phyloP scores from a whole-genome alignment of 2,329 filamentous ascomycete genomes.

The Fusarium sp. region DNA sequence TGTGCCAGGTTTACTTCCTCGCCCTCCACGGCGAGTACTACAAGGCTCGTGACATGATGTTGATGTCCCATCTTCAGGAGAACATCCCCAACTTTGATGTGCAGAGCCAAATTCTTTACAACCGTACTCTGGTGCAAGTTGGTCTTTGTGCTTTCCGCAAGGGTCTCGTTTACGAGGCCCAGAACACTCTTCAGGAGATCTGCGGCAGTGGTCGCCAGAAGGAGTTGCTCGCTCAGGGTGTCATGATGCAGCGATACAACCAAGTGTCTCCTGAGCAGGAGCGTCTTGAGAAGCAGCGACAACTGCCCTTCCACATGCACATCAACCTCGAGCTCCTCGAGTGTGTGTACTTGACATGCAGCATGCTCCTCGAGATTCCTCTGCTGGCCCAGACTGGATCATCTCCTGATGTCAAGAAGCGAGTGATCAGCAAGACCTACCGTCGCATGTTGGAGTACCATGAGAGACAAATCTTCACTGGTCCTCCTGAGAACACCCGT shows the following conservation, averaged over 20 bases:
- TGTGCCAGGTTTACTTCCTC: constrained; percentile 98
- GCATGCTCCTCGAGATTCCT: constrained; percentile 98
- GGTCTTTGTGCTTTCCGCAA: constrained; percentile 98
- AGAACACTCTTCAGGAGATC: constrained; percentile 97
- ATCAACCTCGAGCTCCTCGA: constrained; percentile 99
- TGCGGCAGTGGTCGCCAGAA: constrained; percentile 98
- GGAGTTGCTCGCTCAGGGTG: constrained; percentile 95
- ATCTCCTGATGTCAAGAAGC: constrained; percentile 95
- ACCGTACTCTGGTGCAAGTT: constrained; percentile 96
- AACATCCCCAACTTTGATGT: constrained; percentile 97
- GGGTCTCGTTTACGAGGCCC: constrained; percentile 95
- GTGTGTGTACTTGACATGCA: constrained; percentile 98
- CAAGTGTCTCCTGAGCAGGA: constrained; percentile 98
- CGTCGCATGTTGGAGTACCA: constrained; percentile 99
- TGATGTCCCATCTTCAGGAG: constrained; percentile 99
- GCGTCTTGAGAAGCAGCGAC: constrained; percentile 94
- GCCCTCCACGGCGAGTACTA: constrained; percentile 98
- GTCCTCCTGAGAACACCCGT: constrained; percentile 96
- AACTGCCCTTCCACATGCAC: constrained; percentile 99
- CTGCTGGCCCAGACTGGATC: constrained; percentile 96
- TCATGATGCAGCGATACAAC: constrained; percentile 97
- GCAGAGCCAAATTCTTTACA: constrained; percentile 97
- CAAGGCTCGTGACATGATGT: constrained; percentile 97
- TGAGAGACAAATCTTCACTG: constrained; percentile 98
- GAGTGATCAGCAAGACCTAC: constrained; percentile 99